phyloP scores from a whole-genome alignment of 2,329 filamentous ascomycete species.

The Tolypocladium sp. region DNA sequence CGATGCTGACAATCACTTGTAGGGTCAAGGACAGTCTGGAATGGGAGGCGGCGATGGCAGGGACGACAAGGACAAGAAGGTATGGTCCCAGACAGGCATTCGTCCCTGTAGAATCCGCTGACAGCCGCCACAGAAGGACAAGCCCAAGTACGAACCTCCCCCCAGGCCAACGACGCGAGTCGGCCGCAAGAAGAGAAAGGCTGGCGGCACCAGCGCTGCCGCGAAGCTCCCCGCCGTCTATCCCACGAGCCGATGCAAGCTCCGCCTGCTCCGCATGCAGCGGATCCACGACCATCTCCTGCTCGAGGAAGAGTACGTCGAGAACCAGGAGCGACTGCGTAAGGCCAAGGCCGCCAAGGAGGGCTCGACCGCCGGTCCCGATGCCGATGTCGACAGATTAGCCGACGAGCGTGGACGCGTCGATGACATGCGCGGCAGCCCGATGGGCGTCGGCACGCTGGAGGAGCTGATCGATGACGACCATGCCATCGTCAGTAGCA shows the following conservation, averaged over 20 bases:
- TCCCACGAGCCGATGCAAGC: constrained; percentile 94
- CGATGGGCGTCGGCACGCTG: constrained; percentile 95
- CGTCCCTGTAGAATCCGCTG: constrained; percentile 4
- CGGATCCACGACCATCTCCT: constrained; percentile 95
- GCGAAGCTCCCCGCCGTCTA: constrained; percentile 92
- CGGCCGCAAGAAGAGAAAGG: constrained; percentile 97
- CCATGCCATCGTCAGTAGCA: constrained; percentile 95
- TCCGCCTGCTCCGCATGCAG: constrained; percentile 95
- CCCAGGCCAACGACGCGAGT: constrained; percentile 94
- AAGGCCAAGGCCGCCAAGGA: constrained; percentile 81
- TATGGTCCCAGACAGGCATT: constrained; percentile 22
- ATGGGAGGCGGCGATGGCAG: constrained; percentile 74
- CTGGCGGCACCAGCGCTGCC: constrained; percentile 82
- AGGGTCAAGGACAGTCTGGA: constrained; percentile 83
- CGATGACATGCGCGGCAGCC: constrained; percentile 96
- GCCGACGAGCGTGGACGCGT: constrained; percentile 92
- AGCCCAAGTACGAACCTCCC: constrained; percentile 99
- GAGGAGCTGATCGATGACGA: constrained; percentile 99
- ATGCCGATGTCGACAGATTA: constrained; percentile 69
- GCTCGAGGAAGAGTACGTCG: constrained; percentile 96
- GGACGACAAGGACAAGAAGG: constrained; percentile 92
- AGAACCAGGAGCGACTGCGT: constrained; percentile 93
- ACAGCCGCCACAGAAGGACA: constrained; percentile 68
- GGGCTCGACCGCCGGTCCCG: constrained; percentile 57
- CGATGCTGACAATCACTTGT: constrained; percentile 5